Conservation (phyloP, 148 eudicot species). For the Linanthus parryae region DNA sequence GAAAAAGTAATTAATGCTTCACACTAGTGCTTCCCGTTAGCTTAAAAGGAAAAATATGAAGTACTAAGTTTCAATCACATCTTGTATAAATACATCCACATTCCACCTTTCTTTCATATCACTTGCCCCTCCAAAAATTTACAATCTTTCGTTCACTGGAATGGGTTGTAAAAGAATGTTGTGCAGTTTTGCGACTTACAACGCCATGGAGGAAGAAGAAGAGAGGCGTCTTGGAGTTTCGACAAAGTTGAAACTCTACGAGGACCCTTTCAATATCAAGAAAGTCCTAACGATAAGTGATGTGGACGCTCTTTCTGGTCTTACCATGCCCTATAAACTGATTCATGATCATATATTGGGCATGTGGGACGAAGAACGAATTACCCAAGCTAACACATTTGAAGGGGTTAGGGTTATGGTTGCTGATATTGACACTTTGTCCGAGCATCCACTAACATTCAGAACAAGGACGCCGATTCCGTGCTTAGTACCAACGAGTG, state of each 20-base stretch:
- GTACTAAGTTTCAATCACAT: no score
- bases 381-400: not conserved
- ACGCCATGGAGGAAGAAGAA: not conserved
- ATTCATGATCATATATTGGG: not conserved
- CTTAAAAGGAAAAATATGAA: no score
- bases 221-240: slow-evolving; percentile 1
- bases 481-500: not conserved
- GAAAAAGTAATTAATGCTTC: no score
- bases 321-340: not conserved
- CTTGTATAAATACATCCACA: no score
- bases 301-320: not conserved
- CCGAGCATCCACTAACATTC: not conserved
- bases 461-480: not conserved
- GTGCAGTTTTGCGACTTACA: no score
- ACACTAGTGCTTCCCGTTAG: no score
- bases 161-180: no score
- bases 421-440: not conserved
- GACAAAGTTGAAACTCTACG: not conserved
- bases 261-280: not conserved
- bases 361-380: not conserved
- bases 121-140: no score
- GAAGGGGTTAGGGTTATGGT: not conserved
- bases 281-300: not conserved
- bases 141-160: no score
- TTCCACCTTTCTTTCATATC: no score